Conservation (phyloP, 1,139 yeast genomes). For the Blastobotrys ciferrii region DNA sequence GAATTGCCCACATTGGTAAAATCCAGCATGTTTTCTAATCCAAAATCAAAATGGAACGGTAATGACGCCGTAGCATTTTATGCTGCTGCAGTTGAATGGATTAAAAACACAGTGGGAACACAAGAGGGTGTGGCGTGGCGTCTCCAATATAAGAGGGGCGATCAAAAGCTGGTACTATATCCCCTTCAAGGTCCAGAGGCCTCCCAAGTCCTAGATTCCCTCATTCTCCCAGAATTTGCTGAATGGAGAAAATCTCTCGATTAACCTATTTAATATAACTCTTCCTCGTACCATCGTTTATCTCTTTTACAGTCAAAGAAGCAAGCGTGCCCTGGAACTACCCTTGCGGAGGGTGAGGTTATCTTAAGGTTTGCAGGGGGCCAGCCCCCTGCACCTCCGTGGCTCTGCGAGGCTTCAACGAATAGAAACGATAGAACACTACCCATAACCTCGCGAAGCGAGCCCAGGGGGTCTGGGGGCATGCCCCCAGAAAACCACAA, state of each 20-base stretch:
- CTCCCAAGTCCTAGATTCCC: conserved; percentile 35
- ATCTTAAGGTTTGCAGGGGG: no score
- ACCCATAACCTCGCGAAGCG: no score
- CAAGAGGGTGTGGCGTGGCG: conserved; percentile 49
- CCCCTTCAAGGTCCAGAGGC: conserved; percentile 38
- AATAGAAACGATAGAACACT: no score
- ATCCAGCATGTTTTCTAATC: conserved; percentile 32
- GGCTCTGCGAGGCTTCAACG: no score
- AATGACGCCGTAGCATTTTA: conserved; percentile 80
- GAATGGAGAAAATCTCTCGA: conserved; percentile 53
- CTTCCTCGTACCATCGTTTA: conserved; percentile 10
- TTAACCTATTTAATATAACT: neutral
- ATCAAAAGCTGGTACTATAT: conserved; percentile 43
- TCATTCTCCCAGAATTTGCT: conserved; percentile 55
- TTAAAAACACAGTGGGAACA: conserved; percentile 53
- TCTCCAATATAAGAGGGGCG: conserved; percentile 42
- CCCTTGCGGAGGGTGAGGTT: no score
- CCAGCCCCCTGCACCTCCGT: no score
- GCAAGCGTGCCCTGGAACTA: neutral
- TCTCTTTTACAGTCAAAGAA: neutral
- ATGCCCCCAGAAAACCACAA: no score
- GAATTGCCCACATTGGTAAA: conserved; percentile 65
- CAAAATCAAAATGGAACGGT: conserved; percentile 53
- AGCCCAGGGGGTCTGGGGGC: no score
- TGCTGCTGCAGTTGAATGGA: conserved; percentile 81